Evolutionary conservation across 768 basidiomycete genomes (phyloP).

Genomic region (Panellus pusillus): DNA sequence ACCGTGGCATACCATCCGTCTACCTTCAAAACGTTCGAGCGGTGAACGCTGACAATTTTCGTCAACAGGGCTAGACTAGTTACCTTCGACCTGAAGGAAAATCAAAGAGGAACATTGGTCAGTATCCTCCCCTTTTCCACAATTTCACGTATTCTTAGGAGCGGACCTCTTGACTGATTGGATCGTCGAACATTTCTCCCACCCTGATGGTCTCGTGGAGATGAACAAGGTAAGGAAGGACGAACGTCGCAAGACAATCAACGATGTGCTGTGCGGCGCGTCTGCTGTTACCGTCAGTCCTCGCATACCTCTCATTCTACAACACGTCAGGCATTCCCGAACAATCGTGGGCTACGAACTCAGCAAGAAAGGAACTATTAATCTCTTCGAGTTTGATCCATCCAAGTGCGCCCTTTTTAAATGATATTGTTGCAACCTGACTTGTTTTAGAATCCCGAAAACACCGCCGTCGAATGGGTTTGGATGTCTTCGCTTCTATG

Average conservation of each 20-base stretch:
- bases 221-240: slow-evolving; percentile 26
- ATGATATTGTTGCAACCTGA: not conserved
- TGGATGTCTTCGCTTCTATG: slow-evolving; percentile 22
- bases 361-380: slow-evolving; percentile 52
- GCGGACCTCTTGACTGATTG: slow-evolving; percentile 60
- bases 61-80: slow-evolving; percentile 53
- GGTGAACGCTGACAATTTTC: not conserved
- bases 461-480: slow-evolving; percentile 16
- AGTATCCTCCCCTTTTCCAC: not conserved
- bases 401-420: slow-evolving; percentile 45
- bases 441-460: slow-evolving; percentile 24
- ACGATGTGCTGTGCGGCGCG: slow-evolving; percentile 52
- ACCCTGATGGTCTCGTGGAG: slow-evolving; percentile 16
- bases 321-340: slow-evolving; percentile 82
- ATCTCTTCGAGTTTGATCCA: slow-evolving; percentile 80
- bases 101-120: slow-evolving; percentile 40
- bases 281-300: slow-evolving; percentile 56
- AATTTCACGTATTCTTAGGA: slow-evolving; percentile 28
- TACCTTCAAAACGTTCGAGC: no score
- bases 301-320: slow-evolving; percentile 80
- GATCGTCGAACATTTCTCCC: slow-evolving; percentile 71
- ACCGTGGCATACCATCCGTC: slow-evolving; percentile 78
- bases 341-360: slow-evolving; percentile 85
- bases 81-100: slow-evolving; percentile 57
- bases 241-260: slow-evolving; percentile 36